A percentile compares a stretch with the other conserved stretches of the same genome.
Evolutionary conservation across 805 yeast genomes (phyloP).

Genomic region (Zygosaccharomyces lentus): DNA sequence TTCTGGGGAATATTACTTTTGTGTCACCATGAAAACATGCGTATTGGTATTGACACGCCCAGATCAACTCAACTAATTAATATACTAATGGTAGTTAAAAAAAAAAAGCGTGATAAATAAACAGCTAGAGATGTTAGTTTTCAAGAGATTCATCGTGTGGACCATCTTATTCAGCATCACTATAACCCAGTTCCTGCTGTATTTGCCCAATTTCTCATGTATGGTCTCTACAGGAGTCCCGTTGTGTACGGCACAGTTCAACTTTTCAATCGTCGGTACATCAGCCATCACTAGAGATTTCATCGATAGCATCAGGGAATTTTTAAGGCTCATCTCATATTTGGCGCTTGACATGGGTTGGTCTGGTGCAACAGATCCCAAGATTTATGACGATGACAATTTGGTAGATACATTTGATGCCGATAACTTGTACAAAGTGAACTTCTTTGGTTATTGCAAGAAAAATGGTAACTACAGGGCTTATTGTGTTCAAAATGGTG

Average conservation of each 20-base stretch:
- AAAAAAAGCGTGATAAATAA: neutral
- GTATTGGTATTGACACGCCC: neutral
- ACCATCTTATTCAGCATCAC: slow-evolving; percentile 13
- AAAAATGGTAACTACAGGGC: slow-evolving; percentile 8
- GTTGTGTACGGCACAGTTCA: slow-evolving; percentile 31
- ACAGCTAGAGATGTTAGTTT: slow-evolving; percentile 9
- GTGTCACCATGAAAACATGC: slow-evolving; percentile 2
- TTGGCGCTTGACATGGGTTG: slow-evolving; percentile 31
- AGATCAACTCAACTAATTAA: neutral
- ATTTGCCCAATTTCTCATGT: slow-evolving; percentile 29
- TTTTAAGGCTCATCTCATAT: slow-evolving; percentile 28
- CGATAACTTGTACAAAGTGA: slow-evolving; percentile 22
- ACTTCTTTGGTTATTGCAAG: slow-evolving; percentile 32
- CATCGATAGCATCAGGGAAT: slow-evolving; percentile 24
- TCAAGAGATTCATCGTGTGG: slow-evolving; percentile 22
- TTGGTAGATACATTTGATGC: slow-evolving; percentile 26
- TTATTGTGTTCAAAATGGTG: slow-evolving; percentile 23
- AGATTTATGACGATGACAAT: slow-evolving; percentile 27
- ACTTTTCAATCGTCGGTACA: slow-evolving; percentile 20
- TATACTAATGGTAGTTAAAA: neutral
- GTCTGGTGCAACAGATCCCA: slow-evolving; percentile 15
- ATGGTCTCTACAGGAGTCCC: slow-evolving; percentile 15
- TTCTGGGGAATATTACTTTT: slow-evolving; percentile 4
- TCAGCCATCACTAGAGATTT: slow-evolving; percentile 24
- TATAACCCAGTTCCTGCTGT: slow-evolving; percentile 20